Base-by-base conservation (phyloP, 192 early-diverging fungal genomes). In the Umbelopsis sp. region DNA sequence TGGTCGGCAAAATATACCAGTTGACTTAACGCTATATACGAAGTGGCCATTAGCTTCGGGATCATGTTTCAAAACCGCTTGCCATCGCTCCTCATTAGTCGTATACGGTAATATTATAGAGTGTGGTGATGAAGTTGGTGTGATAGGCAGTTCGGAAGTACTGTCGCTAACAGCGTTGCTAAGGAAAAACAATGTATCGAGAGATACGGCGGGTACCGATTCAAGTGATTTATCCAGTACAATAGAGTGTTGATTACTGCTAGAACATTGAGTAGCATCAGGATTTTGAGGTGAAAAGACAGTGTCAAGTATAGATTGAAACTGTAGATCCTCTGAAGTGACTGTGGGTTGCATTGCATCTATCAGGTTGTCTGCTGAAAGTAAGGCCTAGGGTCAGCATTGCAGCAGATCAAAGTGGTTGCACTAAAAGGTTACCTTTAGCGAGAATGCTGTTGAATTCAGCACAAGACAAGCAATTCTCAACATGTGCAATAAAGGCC, bases 1-100 rank as follows among this genome's bases (percentile, higher is more conserved):
- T 43, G 66, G 66, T 9, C 66, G 66, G 22, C 66, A 67, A 47
- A 41, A 67, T 45, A 67, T 67, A 47, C 66, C 66, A 4, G 66
- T 67, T 0, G 66, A 44, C 43, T n/a, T 20, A 0, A 67, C 66
- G n/a, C 43, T 24, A 67, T 67, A 67, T 22, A 67, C 36, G 38
- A 67, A 67, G 22, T 67, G 43, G 7, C 66, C 66, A 24, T 45
- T 45, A 12, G 66, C 56, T 16, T 11, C 31, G 6, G 10, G 17
- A 20, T 62, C 56, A 62, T 62, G 56, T 11, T 62, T 34, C 20
- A 62, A 62, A 6, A 62, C 56, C 10, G 56, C 56, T 5, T 20
- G 26, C 56, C 56, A 62, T 14, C 56, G 56, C 29, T 62, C 20
- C 17, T 62, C 56, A 20, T 62, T 31, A 7, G 25, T 34, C 7